A percentile compares a stretch with the other conserved stretches of the same genome.
phyloP scores from a whole-genome alignment of 768 basidiomycete genomes.

The Dictyophora rubrovolvata region DNA sequence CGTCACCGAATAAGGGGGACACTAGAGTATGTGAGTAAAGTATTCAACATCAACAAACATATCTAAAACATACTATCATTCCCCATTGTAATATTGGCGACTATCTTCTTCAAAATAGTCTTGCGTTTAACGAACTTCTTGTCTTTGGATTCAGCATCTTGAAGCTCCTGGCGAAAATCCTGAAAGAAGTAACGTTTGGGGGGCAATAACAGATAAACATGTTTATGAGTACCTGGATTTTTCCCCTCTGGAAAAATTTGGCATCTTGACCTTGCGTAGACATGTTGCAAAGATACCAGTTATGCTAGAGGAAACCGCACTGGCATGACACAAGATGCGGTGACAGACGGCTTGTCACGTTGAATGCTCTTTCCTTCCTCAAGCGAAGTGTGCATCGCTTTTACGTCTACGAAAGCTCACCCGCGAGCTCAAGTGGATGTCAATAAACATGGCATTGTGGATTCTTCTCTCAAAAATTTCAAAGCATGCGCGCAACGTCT shows the following conservation, averaged over 20 bases:
- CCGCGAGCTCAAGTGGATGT: constrained; percentile 11
- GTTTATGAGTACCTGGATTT: constrained; percentile 62
- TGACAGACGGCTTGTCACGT: not conserved
- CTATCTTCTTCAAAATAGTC: constrained; percentile 92
- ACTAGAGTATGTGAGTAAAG: constrained; percentile 35
- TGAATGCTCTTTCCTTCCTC: not conserved
- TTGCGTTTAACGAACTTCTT: constrained; percentile 93
- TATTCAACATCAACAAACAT: constrained; percentile 10
- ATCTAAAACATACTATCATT: constrained; percentile 75
- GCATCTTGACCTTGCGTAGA: constrained; percentile 59
- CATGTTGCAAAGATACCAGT: constrained; percentile 1
- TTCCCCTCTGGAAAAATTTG: constrained; percentile 85
- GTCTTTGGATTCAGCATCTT: constrained; percentile 88
- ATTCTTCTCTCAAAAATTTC: constrained; percentile 18
- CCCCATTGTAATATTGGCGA: constrained; percentile 99
- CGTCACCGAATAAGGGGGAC: constrained; percentile 92
- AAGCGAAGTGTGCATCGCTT: not conserved
- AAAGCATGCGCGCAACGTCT: constrained; percentile 10
- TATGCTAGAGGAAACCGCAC: not conserved
- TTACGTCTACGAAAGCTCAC: not conserved
- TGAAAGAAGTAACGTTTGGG: constrained; percentile 20
- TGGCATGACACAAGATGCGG: not conserved
- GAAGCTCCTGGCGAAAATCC: constrained; percentile 88
- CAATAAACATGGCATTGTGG: constrained; percentile 21
- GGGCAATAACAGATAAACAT: not conserved